phyloP scores from a whole-genome alignment of 2,329 filamentous ascomycete species.

The Aureobasidium sp. region DNA sequence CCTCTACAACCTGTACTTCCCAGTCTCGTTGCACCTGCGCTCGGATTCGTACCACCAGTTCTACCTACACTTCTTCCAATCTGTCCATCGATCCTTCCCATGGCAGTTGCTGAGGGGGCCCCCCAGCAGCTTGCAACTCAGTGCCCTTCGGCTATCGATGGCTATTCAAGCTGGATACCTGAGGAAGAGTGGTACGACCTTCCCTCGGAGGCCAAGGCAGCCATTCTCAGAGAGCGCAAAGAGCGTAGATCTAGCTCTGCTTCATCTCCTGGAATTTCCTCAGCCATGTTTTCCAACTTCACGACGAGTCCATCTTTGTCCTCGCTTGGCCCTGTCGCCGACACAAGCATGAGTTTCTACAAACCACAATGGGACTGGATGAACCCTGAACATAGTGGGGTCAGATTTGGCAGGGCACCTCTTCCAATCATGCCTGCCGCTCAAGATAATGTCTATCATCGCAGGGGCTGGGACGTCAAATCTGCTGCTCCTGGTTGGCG shows the following conservation, averaged over 20 bases:
- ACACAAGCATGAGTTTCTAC: neutral
- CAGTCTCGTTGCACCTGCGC: neutral
- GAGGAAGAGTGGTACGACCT: neutral
- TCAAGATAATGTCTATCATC: neutral
- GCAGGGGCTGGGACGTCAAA: conserved; percentile 17
- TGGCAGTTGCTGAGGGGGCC: neutral
- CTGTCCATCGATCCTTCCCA: neutral
- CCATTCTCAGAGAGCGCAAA: neutral
- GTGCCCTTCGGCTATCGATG: neutral
- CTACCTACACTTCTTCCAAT: neutral
- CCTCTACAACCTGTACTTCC: neutral
- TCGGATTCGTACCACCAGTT: neutral
- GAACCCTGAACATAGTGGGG: neutral
- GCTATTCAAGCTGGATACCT: neutral
- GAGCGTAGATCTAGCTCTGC: conserved; percentile 3
- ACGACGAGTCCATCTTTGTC: neutral
- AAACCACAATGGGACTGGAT: neutral
- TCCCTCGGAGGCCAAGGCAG: neutral
- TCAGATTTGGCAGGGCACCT: conserved; percentile 9
- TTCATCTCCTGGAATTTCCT: neutral
- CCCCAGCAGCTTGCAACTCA: neutral
- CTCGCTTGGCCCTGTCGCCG: neutral
- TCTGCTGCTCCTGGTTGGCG: conserved; percentile 19
- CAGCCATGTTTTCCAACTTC: neutral
- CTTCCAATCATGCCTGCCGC: neutral